These are phyloP conservation scores for Pulveroboletus sp. DNA, from an alignment of 768 basidiomycete species.

Conservation along the genomic window DNA sequence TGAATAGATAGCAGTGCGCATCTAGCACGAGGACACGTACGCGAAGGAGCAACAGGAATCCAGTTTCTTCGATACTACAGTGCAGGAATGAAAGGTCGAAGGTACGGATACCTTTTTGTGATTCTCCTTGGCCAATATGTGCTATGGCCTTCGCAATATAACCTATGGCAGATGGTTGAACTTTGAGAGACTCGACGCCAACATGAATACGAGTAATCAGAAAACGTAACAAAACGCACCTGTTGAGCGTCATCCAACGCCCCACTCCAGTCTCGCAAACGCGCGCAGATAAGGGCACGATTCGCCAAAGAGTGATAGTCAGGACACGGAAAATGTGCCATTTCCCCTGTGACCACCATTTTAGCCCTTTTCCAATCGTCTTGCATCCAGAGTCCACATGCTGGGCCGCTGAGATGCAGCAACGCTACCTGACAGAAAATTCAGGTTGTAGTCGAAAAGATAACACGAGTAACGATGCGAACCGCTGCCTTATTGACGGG, in stretches of 20 bases:
- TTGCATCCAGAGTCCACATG: slow-evolving; percentile 5
- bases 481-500: not conserved
- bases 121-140: slow-evolving; percentile 12
- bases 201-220: not conserved
- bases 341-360: slow-evolving; percentile 6
- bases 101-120: slow-evolving; percentile 4
- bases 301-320: not conserved
- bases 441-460: not conserved
- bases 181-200: slow-evolving; percentile 9
- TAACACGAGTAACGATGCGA: not conserved
- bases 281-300: slow-evolving; percentile 11
- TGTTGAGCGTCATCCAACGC: slow-evolving; percentile 9
- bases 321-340: not conserved
- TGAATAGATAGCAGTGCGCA: not conserved
- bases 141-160: slow-evolving; percentile 15
- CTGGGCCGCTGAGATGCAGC: slow-evolving; percentile 1
- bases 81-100: slow-evolving; percentile 16
- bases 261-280: slow-evolving; percentile 8
- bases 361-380: slow-evolving; percentile 9
- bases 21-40: not conserved
- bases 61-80: slow-evolving; percentile 4
- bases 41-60: slow-evolving; percentile 12
- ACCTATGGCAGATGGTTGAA: slow-evolving; percentile 9
- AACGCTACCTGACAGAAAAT: not conserved
- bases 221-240: not conserved